Conservation (phyloP, 2,329 filamentous ascomycete genomes). For the Alternaria solani region DNA sequence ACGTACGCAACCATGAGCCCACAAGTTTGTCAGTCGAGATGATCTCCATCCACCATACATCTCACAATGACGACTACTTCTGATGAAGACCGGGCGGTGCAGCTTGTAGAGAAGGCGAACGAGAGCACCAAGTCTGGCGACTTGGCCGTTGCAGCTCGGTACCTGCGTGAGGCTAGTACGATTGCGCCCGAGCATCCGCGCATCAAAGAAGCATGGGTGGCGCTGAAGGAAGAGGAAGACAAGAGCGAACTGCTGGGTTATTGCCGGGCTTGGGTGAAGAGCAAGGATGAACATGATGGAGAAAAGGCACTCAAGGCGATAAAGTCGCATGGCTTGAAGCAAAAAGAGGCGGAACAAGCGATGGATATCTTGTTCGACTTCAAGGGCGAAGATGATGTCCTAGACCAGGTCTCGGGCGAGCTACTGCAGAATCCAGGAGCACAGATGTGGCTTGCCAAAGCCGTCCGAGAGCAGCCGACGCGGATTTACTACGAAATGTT, state of each 20-base stretch:
- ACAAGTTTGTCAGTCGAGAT: conserved; percentile 25
- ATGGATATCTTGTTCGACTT: conserved; percentile 55
- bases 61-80: conserved; percentile 38
- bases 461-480: conserved; percentile 51
- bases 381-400: conserved; percentile 52
- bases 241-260: conserved; percentile 45
- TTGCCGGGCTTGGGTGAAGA: conserved; percentile 48
- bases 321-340: conserved; percentile 41
- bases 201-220: conserved; percentile 53
- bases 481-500: conserved; percentile 56
- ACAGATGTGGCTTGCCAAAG: conserved; percentile 50
- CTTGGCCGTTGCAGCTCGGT: conserved; percentile 51
- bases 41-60: conserved; percentile 17
- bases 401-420: conserved; percentile 52
- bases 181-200: conserved; percentile 53
- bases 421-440: conserved; percentile 49
- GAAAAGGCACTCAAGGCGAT: conserved; percentile 48
- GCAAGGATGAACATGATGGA: conserved; percentile 51
- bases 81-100: conserved; percentile 41
- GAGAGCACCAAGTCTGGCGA: conserved; percentile 42
- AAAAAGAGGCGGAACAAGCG: conserved; percentile 51
- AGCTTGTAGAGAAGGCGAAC: conserved; percentile 42
- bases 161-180: conserved; percentile 55
- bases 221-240: conserved; percentile 51
- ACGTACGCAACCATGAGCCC: conserved; percentile 22